A percentile compares a stretch with the other conserved stretches of the same genome.
phyloP scores from a whole-genome alignment of 2,329 filamentous ascomycete species.

The Ophiostoma angusticollis region DNA sequence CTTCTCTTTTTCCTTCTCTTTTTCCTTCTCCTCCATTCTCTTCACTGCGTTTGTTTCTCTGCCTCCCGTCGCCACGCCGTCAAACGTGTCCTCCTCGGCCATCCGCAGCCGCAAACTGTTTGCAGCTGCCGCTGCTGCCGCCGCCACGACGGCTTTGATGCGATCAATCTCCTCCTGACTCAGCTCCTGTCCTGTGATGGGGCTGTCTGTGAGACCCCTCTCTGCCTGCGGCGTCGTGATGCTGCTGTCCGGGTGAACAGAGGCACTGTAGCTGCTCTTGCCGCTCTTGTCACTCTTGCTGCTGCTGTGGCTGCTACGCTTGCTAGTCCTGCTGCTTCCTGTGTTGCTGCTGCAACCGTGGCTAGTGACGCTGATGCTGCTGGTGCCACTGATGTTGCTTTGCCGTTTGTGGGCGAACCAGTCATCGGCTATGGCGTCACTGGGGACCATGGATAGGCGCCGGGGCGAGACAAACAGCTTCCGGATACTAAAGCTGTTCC shows the following conservation, averaged over 20 bases:
- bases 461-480: slow-evolving; percentile 26
- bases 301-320: neutral
- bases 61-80: neutral
- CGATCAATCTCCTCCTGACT: slow-evolving; percentile 32
- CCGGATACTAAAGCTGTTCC: slow-evolving; percentile 30
- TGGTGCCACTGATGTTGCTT: neutral
- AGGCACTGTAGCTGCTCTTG: slow-evolving; percentile 1
- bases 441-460: slow-evolving; percentile 6
- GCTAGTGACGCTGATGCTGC: neutral
- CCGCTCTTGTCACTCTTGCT: neutral
- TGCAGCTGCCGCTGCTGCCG: slow-evolving; percentile 1
- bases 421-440: neutral
- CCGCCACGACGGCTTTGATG: slow-evolving; percentile 35
- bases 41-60: neutral
- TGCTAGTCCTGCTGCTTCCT: neutral
- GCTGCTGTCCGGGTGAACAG: slow-evolving; percentile 20
- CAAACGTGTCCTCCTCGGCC: neutral
- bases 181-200: slow-evolving; percentile 1
- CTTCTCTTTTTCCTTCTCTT: neutral
- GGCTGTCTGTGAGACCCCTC: slow-evolving; percentile 6
- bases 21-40: neutral
- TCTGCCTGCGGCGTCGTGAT: slow-evolving; percentile 11
- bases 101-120: slow-evolving; percentile 6
- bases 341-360: neutral
- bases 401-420: neutral